Base-by-base conservation (phyloP, 441 rosid genomes). In the Euphorbia schlechtendalii region DNA sequence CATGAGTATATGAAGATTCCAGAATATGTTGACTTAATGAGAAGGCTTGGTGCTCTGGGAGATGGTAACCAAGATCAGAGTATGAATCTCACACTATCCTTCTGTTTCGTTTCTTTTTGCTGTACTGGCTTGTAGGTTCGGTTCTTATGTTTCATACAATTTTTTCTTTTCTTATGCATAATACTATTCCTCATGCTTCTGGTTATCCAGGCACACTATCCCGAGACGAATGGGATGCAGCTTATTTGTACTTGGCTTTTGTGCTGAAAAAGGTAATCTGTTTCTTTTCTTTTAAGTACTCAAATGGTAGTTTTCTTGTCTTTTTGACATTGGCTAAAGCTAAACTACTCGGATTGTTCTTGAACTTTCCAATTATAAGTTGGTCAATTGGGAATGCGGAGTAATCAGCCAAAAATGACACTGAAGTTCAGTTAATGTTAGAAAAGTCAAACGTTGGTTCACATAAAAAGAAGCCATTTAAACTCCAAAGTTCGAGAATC, bases 11-110 rank as follows among this genome's bases (percentile, higher is more conserved):
- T 91, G 86, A 89, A 85, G 74, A 86, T 75, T 59, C 84, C 83
- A 13, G 99, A 87, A 56, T 79, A 77, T 52, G 69, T 87, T 18
- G 96, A 94, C n/a, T 86, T 94, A 66, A 89, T 87, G 96, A 77
- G 88, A 64, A 72, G 98, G 76, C 93, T 91, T 43, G 99, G 99
- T 70, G 99, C 99, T 63, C 76, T 94, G 77, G 99, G 98, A n/a
- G 96, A 89, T 74, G 95, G 93, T 69, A 88, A 82, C 81, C 90
- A 83, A 70, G 99, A 91, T 72, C 87, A 77, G 60, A 83, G 96
- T 94, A 79, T 80, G 87, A 64, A 38, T 61, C 36, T 25, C 36
- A 20, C n/a, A 14, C 43, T 56, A 58, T 48, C 8, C 18, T 8
- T 56, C n/a, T 18, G 0, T 57, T 46, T 4, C 21, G 8, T 48